Percentiles rank a stretch among this genome's conserved stretches.
These are phyloP conservation scores for Nakazawaea pomicola DNA, from an alignment of 805 yeast genomes.

Conservation along the genomic window DNA sequence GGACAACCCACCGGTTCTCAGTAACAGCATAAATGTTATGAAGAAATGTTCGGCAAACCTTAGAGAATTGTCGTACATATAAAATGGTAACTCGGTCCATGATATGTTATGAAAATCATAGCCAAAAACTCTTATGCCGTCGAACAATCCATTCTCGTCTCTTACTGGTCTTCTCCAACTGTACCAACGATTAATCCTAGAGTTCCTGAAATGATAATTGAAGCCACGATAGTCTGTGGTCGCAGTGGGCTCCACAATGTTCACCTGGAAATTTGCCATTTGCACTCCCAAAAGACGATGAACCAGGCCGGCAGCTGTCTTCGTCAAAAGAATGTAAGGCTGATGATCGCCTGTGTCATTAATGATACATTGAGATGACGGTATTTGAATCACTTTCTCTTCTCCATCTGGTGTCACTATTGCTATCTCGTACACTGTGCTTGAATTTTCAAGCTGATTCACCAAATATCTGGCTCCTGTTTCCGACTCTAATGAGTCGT, in stretches of 20 bases:
- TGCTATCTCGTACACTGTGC: constrained; percentile 2
- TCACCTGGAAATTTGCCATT: neutral
- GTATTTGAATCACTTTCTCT: neutral
- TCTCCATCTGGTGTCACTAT: neutral
- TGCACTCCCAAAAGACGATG: neutral
- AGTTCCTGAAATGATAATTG: constrained; percentile 3
- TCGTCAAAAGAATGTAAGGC: constrained; percentile 6
- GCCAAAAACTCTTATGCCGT: constrained; percentile 13
- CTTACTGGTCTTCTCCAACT: constrained; percentile 7
- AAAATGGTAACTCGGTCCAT: constrained; percentile 12
- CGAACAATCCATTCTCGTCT: constrained; percentile 1
- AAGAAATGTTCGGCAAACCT: neutral
- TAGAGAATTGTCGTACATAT: neutral
- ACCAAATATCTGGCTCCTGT: neutral
- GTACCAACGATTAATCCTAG: constrained; percentile 8
- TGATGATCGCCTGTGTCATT: constrained; percentile 12
- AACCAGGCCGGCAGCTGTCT: neutral
- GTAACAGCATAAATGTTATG: neutral
- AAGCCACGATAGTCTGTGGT: constrained; percentile 8
- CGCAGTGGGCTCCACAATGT: constrained; percentile 5
- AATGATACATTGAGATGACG: constrained; percentile 8
- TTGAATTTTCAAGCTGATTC: constrained; percentile 3
- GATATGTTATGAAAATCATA: constrained; percentile 6
- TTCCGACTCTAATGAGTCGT: neutral
- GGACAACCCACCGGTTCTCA: constrained; percentile 3